Evolutionary conservation across 2,329 filamentous ascomycete genomes (phyloP).

Genomic region (Fusarium kyushuense): DNA sequence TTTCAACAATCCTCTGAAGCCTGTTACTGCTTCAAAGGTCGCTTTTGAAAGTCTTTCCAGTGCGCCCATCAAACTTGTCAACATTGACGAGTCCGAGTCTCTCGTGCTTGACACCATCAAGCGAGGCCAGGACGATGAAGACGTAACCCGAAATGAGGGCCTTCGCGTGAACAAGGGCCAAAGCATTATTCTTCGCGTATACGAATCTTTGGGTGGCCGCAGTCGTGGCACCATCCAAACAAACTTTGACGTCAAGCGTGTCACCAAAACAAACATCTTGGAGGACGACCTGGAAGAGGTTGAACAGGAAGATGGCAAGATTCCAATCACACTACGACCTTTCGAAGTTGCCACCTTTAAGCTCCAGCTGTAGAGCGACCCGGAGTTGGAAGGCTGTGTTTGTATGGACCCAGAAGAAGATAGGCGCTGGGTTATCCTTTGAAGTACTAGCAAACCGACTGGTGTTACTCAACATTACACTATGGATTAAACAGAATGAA

Average conservation of each 20-base stretch:
- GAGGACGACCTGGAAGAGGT: slow-evolving; percentile 86
- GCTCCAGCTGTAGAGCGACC: slow-evolving; percentile 62
- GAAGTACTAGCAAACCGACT: neutral
- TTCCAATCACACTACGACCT: slow-evolving; percentile 75
- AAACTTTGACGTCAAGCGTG: slow-evolving; percentile 77
- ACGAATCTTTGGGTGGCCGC: slow-evolving; percentile 88
- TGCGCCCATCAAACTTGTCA: slow-evolving; percentile 74
- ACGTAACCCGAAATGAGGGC: slow-evolving; percentile 71
- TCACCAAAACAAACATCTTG: slow-evolving; percentile 85
- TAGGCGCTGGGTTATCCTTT: slow-evolving; percentile 18
- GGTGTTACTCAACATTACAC: neutral
- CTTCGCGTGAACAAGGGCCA: slow-evolving; percentile 75
- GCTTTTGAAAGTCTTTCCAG: slow-evolving; percentile 46
- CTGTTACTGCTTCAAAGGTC: slow-evolving; percentile 49
- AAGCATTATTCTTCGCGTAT: slow-evolving; percentile 86
- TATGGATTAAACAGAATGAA: neutral
- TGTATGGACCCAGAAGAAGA: slow-evolving; percentile 41
- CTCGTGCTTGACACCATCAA: slow-evolving; percentile 91
- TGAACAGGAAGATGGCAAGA: slow-evolving; percentile 60
- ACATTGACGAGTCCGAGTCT: slow-evolving; percentile 65
- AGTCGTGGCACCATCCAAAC: slow-evolving; percentile 78
- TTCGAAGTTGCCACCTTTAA: slow-evolving; percentile 90
- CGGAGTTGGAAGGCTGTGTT: slow-evolving; percentile 44
- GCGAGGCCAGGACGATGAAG: slow-evolving; percentile 88
- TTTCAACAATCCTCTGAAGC: slow-evolving; percentile 84